Percentiles rank a stretch among this genome's conserved stretches.
Evolutionary conservation across 23 red algal genomes (phyloP).

Genomic region (Gracilaria caudata): DNA sequence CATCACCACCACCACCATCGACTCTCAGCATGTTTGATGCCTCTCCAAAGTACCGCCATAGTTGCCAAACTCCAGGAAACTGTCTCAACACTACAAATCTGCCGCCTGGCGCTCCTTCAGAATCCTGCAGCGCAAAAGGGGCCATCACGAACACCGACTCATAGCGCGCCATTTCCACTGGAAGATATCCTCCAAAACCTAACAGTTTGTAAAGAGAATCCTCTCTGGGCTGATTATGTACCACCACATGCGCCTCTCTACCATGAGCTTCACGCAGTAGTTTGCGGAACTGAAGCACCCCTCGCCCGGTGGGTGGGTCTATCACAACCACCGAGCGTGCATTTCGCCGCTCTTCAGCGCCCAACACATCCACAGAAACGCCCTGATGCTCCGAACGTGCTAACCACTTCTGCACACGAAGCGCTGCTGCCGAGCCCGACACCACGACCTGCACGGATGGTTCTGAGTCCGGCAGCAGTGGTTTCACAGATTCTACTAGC

Average conservation of each 20-base stretch:
- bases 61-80: slow-evolving; percentile 32
- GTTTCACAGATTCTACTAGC: slow-evolving; percentile 34
- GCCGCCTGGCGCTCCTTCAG: background rate
- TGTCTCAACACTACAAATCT: slow-evolving; percentile 47
- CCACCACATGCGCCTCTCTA: slow-evolving; percentile 23
- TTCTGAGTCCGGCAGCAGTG: slow-evolving; percentile 10
- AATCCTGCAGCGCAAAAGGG: slow-evolving; percentile 46
- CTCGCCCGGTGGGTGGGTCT: slow-evolving; percentile 5
- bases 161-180: slow-evolving; percentile 39
- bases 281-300: slow-evolving; percentile 39
- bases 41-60: slow-evolving; percentile 34
- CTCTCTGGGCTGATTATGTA: slow-evolving; percentile 52
- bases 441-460: slow-evolving; percentile 38
- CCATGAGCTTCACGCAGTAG: slow-evolving; percentile 26
- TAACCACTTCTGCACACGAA: slow-evolving; percentile 49
- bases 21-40: background rate
- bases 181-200: slow-evolving; percentile 43
- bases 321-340: slow-evolving; percentile 5
- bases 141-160: slow-evolving; percentile 58
- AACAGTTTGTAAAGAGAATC: slow-evolving; percentile 51
- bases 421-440: slow-evolving; percentile 22
- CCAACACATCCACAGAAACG: slow-evolving; percentile 39
- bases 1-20: background rate
- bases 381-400: slow-evolving; percentile 3
- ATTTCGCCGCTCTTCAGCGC: slow-evolving; percentile 4